These are phyloP conservation scores for Pisolithus orientalis DNA, from an alignment of 768 basidiomycete genomes.

Conservation along the genomic window DNA sequence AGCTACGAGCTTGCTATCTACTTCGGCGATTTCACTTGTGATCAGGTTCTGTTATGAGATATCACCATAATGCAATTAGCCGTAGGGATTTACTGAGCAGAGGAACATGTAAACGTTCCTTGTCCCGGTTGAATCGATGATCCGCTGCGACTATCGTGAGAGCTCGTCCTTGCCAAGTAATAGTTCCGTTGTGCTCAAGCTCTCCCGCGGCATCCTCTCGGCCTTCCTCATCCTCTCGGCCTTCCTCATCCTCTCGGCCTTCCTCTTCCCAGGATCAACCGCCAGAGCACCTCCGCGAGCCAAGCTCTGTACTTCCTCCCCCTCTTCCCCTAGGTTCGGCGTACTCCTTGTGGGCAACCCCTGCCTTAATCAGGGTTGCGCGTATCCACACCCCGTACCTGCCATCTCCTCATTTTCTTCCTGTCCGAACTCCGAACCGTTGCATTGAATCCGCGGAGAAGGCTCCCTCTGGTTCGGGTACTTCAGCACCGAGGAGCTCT, in stretches of 20 bases:
- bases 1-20: slow-evolving; percentile 83
- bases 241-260: slow-evolving; percentile 39
- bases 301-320: slow-evolving; percentile 48
- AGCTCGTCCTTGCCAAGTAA: slow-evolving; percentile 83
- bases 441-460: slow-evolving; percentile 89
- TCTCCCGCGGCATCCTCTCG: slow-evolving; percentile 52
- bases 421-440: slow-evolving; percentile 88
- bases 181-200: slow-evolving; percentile 61
- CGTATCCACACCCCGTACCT: slow-evolving; percentile 65
- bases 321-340: slow-evolving; percentile 29
- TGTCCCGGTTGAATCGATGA: slow-evolving; percentile 57
- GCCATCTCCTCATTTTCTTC: slow-evolving; percentile 67
- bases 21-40: slow-evolving; percentile 80
- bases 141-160: slow-evolving; percentile 76
- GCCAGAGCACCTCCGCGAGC: slow-evolving; percentile 68
- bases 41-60: slow-evolving; percentile 60
- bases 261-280: slow-evolving; percentile 32
- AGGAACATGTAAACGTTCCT: slow-evolving; percentile 86
- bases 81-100: slow-evolving; percentile 42
- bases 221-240: too few relatives aligned
- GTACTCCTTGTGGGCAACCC: slow-evolving; percentile 77
- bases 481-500: slow-evolving; percentile 61
- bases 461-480: slow-evolving; percentile 72
- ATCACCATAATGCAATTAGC: slow-evolving; percentile 1
- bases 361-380: slow-evolving; percentile 73